Evolutionary conservation across 1,284 basidiomycete species (phyloP), one percentile per base, ranked within the genome.

Genomic region (Ceratobasidium sp.): DNA sequence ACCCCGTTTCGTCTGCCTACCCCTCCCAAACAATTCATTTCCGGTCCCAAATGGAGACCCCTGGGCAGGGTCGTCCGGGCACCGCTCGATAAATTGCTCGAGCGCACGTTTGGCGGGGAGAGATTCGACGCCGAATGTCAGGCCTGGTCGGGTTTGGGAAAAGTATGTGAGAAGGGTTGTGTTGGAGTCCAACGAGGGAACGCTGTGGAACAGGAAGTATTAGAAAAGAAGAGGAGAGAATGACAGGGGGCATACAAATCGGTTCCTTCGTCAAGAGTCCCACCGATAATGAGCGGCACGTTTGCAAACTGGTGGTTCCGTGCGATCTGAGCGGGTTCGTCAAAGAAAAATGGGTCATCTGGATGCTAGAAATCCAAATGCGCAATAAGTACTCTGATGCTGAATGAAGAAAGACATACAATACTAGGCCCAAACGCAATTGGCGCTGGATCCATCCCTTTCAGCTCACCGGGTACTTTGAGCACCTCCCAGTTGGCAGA

Each of bases 21-120:
- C 85, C 5, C 87, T 81, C 0, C 88, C 88, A 78, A 89, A 89
- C 0, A 88, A 88, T 35, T 88, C 82, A 76, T 87, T 87, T 0
- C 89, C 88, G 0, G 88, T 88, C 52, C 85, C 85, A 80, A 86
- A 89, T 0, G 89, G 89, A 0, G 87, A 88, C 0, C 89, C 88
- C 1, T 87, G 81, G 6, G 87, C 82, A 7, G 89, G 88, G 62
- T 84, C 82, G 76, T 89, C 85, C 0, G 89, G 88, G 79, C 90
- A 90, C 2, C 89, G 82, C n/a, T 85, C 77, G 0, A 89, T 76
- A 14, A 90, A 77, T 18, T 79, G 80, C 16, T 85, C 81, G 3
- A 84, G 59, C 5, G 76, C 41, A 20, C 41, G 48, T 6, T 52
- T 35, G 12, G 64, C 73, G 3, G 41, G 14, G 41, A 23, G 38